Conservation (phyloP, 1,139 yeast genomes). For the Yamadazyma triangularis region DNA sequence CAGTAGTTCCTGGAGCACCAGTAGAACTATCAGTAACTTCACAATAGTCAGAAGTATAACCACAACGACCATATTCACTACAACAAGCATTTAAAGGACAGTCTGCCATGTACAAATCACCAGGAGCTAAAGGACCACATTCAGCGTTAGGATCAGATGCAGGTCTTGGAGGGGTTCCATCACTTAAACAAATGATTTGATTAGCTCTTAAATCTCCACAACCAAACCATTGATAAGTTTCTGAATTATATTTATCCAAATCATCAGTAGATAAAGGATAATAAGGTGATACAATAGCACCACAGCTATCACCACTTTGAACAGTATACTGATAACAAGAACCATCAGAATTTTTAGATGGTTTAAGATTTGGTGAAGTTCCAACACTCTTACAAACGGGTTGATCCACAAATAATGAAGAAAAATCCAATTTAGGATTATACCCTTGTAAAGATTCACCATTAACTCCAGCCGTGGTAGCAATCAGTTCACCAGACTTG, state of each 20-base stretch:
- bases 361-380: constrained; percentile 4
- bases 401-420: constrained; percentile 7
- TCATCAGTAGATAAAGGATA: constrained; percentile 2
- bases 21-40: constrained; percentile 4
- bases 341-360: constrained; percentile 5
- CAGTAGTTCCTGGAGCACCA: constrained; percentile 10
- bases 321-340: constrained; percentile 4
- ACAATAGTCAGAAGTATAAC: constrained; percentile 13
- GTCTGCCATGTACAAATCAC: constrained; percentile 6
- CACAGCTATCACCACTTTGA: constrained; percentile 6
- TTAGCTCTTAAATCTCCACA: constrained; percentile 8
- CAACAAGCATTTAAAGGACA: constrained; percentile 13
- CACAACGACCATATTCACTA: constrained; percentile 14
- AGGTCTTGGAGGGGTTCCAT: constrained; percentile 15
- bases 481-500: constrained; percentile 2
- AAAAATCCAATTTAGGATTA: constrained; percentile 10
- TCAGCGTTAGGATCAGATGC: constrained; percentile 9
- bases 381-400: constrained; percentile 7
- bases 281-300: constrained; percentile 1
- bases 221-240: constrained; percentile 15
- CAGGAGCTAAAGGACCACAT: constrained; percentile 17
- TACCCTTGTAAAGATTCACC: constrained; percentile 10
- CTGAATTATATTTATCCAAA: constrained; percentile 7
- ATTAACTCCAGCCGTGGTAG: constrained; percentile 8
- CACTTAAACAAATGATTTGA: constrained; percentile 11